These are phyloP conservation scores for Lyophyllum decastes DNA, from an alignment of 768 basidiomycete genomes.

Conservation along the genomic window DNA sequence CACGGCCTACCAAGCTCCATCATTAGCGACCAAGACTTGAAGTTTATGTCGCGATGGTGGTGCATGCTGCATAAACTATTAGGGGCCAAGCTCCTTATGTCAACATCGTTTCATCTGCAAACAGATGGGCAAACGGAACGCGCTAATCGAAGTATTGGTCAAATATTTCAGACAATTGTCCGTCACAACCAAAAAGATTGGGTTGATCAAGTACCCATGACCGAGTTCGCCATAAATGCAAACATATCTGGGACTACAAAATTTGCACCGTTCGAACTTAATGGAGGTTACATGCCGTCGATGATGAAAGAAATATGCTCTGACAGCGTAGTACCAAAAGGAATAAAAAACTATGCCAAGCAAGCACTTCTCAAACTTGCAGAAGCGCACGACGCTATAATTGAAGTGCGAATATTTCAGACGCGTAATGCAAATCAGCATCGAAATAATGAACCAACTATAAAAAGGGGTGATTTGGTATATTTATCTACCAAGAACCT, in stretches of 20 bases:
- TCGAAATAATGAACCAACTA: too few species aligned
- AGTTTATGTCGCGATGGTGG: constrained; percentile 39
- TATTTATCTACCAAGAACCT: too few species aligned
- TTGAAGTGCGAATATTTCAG: too few species aligned
- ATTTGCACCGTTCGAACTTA: neutral
- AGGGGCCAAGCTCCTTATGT: constrained; percentile 1
- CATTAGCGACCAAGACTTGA: constrained; percentile 28
- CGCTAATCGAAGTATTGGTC: neutral
- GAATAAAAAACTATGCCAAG: neutral
- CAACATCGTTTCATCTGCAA: neutral
- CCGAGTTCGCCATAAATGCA: too few species aligned
- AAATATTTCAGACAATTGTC: neutral
- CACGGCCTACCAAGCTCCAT: constrained; percentile 27
- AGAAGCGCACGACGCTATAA: neutral
- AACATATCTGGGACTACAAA: neutral
- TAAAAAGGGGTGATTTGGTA: too few species aligned
- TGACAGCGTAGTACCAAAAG: neutral
- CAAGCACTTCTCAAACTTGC: neutral
- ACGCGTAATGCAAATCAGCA: too few species aligned
- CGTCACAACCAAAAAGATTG: neutral
- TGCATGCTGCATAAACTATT: constrained; percentile 8
- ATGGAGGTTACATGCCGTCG: neutral
- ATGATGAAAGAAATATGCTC: neutral
- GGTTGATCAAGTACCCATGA: too few species aligned
- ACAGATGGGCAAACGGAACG: constrained; percentile 2